Evolutionary conservation across 129 eudicot species (phyloP).

Genomic region (Ambrosia trifida): DNA sequence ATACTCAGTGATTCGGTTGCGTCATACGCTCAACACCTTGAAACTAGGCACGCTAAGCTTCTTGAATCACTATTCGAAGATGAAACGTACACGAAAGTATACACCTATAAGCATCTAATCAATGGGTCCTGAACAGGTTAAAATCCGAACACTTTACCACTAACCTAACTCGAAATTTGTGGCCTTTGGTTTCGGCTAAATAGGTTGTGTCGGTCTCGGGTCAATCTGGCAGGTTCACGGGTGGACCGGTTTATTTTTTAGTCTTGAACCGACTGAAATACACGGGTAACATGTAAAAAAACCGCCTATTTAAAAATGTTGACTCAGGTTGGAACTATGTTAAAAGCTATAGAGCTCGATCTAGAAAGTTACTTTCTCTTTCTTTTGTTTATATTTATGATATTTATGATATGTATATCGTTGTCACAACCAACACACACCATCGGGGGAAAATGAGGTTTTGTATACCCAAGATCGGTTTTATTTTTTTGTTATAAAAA

Average conservation of each 20-base stretch:
- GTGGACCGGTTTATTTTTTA: neutral
- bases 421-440: no score
- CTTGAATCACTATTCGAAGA: conserved; percentile 67
- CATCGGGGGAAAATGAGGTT: no score
- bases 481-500: no score
- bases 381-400: no score
- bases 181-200: neutral
- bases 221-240: neutral
- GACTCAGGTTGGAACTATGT: no score
- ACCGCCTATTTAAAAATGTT: no score
- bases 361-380: no score
- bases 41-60: conserved; percentile 73
- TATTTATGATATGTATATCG: no score
- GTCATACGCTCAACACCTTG: conserved; percentile 78
- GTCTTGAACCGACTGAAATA: no score
- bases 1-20: conserved; percentile 68
- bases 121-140: conserved; percentile 99
- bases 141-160: conserved; percentile 25
- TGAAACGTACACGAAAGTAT: conserved; percentile 80
- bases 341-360: conserved; percentile 46
- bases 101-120: conserved; percentile 89
- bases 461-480: no score
- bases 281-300: no score
- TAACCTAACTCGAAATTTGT: neutral
- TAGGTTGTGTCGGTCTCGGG: neutral